These are phyloP conservation scores for Parasarocladium wereldwijsianum DNA, from an alignment of 2,329 filamentous ascomycete species.

Conservation along the genomic window DNA sequence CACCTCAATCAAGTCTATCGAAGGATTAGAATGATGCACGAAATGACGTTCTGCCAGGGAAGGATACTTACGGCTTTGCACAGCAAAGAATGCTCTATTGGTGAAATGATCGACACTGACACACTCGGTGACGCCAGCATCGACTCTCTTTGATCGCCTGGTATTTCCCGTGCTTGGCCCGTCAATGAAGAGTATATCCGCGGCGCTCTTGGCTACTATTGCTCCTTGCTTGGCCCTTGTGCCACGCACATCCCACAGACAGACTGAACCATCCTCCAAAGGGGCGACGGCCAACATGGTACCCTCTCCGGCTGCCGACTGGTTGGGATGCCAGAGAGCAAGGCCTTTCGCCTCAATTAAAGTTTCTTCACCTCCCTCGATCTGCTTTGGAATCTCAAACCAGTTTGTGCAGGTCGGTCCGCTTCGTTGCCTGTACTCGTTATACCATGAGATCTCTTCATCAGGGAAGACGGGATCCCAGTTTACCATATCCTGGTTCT, in stretches of 20 bases:
- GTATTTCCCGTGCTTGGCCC: constrained; percentile 28
- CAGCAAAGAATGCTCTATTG: constrained; percentile 63
- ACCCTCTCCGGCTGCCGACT: constrained; percentile 28
- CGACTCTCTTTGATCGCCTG: constrained; percentile 48
- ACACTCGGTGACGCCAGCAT: constrained; percentile 62
- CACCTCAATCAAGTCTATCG: constrained; percentile 54
- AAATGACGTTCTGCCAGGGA: background rate
- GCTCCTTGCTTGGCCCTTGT: constrained; percentile 39
- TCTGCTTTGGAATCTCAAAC: constrained; percentile 48
- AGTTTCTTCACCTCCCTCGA: constrained; percentile 25
- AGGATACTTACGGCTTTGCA: constrained; percentile 46
- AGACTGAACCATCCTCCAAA: constrained; percentile 76
- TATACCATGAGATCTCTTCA: constrained; percentile 71
- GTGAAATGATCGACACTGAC: constrained; percentile 60
- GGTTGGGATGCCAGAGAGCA: constrained; percentile 44
- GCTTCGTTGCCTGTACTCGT: constrained; percentile 74
- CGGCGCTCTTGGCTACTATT: constrained; percentile 49
- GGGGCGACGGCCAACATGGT: constrained; percentile 53
- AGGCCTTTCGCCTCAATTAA: constrained; percentile 57
- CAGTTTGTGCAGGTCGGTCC: constrained; percentile 62
- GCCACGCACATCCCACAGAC: constrained; percentile 64
- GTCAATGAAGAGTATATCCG: constrained; percentile 52
- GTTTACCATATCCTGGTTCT: constrained; percentile 54
- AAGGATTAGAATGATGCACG: background rate
- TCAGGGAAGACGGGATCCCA: constrained; percentile 68